Conservation (phyloP, 2,329 filamentous ascomycete genomes). For the Cladosporium cucumerinum region DNA sequence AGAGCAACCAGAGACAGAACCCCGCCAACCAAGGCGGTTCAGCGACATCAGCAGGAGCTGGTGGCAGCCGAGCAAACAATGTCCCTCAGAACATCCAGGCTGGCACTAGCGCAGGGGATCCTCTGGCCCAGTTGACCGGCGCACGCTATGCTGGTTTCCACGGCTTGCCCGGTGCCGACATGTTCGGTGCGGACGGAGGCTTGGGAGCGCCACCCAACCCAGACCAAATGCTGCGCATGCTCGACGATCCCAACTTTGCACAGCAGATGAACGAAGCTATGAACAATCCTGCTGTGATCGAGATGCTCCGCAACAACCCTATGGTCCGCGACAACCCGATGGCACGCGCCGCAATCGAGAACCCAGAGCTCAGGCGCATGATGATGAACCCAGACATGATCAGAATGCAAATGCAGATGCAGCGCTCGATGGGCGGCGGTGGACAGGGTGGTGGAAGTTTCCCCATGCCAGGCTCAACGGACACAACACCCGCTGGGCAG, state of each 20-base stretch:
- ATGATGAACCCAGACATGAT: conserved; percentile 87
- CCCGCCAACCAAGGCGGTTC: conserved; percentile 49
- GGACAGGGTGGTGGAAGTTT: conserved; percentile 57
- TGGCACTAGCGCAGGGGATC: conserved; percentile 76
- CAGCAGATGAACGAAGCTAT: conserved; percentile 91
- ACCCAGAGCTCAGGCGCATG: conserved; percentile 85
- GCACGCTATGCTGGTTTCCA: conserved; percentile 91
- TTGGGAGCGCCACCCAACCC: conserved; percentile 85
- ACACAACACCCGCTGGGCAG: conserved; percentile 62
- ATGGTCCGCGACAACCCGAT: conserved; percentile 88
- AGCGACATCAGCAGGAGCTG: conserved; percentile 38
- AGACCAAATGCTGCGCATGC: conserved; percentile 77
- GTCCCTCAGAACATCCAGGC: conserved; percentile 76
- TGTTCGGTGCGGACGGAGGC: conserved; percentile 92
- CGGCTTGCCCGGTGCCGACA: conserved; percentile 78
- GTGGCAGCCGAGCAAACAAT: conserved; percentile 53
- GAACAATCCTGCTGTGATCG: conserved; percentile 89
- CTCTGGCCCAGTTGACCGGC: conserved; percentile 83
- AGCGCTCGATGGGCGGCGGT: conserved; percentile 60
- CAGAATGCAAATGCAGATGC: conserved; percentile 77
- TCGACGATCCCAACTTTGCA: conserved; percentile 82
- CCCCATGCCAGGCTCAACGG: conserved; percentile 86
- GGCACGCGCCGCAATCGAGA: conserved; percentile 81
- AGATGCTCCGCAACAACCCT: conserved; percentile 63
- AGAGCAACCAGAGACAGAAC: conserved; percentile 70